phyloP scores from a whole-genome alignment of 495 filamentous ascomycete species.

The Tuber calosporum region DNA sequence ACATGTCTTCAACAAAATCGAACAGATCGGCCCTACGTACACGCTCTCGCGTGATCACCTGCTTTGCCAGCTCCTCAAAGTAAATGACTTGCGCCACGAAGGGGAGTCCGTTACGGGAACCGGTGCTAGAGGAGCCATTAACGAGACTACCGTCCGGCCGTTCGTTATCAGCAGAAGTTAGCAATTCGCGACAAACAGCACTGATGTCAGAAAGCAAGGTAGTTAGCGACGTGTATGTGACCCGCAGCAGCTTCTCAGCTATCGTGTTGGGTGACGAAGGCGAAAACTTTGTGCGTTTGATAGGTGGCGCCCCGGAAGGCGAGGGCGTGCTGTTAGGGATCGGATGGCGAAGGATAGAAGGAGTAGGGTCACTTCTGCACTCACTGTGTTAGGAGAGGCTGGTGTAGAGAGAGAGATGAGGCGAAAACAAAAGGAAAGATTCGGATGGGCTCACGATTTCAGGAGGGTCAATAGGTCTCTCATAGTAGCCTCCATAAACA shows the following conservation, averaged over 20 bases:
- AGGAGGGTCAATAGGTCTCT: slow-evolving; percentile 37
- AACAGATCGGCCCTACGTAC: slow-evolving; percentile 29
- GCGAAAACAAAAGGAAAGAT: background rate
- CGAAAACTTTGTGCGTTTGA: slow-evolving; percentile 37
- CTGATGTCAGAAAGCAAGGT: slow-evolving; percentile 31
- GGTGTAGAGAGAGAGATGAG: slow-evolving; percentile 6
- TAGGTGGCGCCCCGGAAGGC: slow-evolving; percentile 21
- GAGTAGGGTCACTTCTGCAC: slow-evolving; percentile 33
- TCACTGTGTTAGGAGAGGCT: slow-evolving; percentile 7
- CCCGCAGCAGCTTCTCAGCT: slow-evolving; percentile 20
- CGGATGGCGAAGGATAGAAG: slow-evolving; percentile 29
- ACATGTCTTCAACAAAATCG: slow-evolving; percentile 33
- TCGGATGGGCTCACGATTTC: slow-evolving; percentile 26
- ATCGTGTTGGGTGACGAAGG: slow-evolving; percentile 33
- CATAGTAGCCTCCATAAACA: slow-evolving; percentile 24
- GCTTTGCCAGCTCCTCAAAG: slow-evolving; percentile 33
- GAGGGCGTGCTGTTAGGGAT: slow-evolving; percentile 14
- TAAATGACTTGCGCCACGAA: slow-evolving; percentile 30
- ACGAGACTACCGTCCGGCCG: background rate
- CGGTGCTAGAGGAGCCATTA: slow-evolving; percentile 12
- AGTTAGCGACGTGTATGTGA: slow-evolving; percentile 26
- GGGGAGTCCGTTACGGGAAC: slow-evolving; percentile 9
- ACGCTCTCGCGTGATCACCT: slow-evolving; percentile 32
- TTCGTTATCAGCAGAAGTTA: slow-evolving; percentile 3
- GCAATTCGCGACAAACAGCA: slow-evolving; percentile 30